Percentiles rank a stretch among this genome's conserved stretches.
These are phyloP conservation scores for Cladosporium sp. DNA, from an alignment of 2,329 filamentous ascomycete genomes.

Conservation along the genomic window DNA sequence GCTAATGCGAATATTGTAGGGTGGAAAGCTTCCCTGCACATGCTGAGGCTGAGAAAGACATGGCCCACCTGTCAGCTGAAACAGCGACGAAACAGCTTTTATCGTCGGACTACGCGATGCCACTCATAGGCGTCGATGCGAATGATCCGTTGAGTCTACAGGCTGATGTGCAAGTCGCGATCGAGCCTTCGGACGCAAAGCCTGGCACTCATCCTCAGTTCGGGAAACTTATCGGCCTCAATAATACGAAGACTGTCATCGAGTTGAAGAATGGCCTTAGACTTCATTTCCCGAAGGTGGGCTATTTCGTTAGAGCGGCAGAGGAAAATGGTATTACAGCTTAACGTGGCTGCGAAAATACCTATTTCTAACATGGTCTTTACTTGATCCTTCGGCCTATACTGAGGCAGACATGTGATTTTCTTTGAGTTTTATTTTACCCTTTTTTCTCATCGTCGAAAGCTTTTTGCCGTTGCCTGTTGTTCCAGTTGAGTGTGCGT, in stretches of 20 bases:
- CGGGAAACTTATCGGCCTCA: conserved; percentile 17
- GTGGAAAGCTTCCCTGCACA: conserved; percentile 16
- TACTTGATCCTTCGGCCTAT: no score
- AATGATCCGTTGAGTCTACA: conserved; percentile 17
- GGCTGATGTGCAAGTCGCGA: conserved; percentile 16
- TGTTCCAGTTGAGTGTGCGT: conserved; percentile 77
- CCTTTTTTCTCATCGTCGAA: conserved; percentile 37
- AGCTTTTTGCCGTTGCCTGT: conserved; percentile 69
- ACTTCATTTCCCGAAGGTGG: conserved; percentile 10
- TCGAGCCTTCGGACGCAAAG: conserved; percentile 21
- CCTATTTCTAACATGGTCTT: neutral
- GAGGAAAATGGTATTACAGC: neutral
- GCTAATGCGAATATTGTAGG: neutral
- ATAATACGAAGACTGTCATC: conserved; percentile 4
- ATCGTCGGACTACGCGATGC: conserved; percentile 14
- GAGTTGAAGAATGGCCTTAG: conserved; percentile 8
- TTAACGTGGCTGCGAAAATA: no score
- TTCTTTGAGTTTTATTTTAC: neutral
- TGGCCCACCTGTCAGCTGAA: conserved; percentile 19
- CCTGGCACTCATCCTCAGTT: conserved; percentile 20
- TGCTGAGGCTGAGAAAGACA: conserved; percentile 14
- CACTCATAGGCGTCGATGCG: conserved; percentile 16
- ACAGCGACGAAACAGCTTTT: conserved; percentile 17
- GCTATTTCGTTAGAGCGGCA: conserved; percentile 1
- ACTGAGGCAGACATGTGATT: no score